phyloP scores from a whole-genome alignment of 441 rosid species.

The Flueggea neowawraea region DNA sequence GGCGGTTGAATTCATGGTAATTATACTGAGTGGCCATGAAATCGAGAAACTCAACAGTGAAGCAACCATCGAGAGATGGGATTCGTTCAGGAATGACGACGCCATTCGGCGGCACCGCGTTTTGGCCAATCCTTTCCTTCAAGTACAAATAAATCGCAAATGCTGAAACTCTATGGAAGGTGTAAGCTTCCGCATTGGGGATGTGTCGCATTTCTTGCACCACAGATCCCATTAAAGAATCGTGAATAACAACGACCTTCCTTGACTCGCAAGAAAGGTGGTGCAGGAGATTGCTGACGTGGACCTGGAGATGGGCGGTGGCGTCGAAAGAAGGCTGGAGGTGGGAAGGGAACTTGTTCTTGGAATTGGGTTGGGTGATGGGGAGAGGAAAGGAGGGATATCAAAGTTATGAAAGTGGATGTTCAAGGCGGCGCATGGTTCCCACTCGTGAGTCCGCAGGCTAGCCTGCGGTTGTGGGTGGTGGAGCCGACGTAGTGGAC shows the following conservation, averaged over 20 bases:
- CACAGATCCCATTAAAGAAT: constrained; percentile 48
- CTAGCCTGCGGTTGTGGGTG: constrained; percentile 46
- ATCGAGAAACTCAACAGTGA: constrained; percentile 30
- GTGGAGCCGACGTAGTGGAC: constrained; percentile 41
- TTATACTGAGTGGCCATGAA: constrained; percentile 22
- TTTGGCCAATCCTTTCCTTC: background rate
- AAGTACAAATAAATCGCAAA: constrained; percentile 20
- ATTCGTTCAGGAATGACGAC: too few relatives aligned
- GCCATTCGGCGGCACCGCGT: too few relatives aligned
- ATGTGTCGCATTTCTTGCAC: constrained; percentile 32
- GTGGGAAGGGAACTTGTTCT: constrained; percentile 49
- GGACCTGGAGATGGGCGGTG: constrained; percentile 26
- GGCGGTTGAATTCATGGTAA: constrained; percentile 12
- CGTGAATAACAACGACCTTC: constrained; percentile 38
- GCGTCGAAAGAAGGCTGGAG: constrained; percentile 40
- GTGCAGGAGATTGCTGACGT: constrained; percentile 28
- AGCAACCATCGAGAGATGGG: constrained; percentile 34
- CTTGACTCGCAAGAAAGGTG: constrained; percentile 30
- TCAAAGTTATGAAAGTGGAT: constrained; percentile 43
- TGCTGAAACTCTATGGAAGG: constrained; percentile 46
- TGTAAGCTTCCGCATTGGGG: constrained; percentile 36
- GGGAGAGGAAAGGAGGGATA: constrained; percentile 32
- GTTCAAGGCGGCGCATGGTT: constrained; percentile 10
- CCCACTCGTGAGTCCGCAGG: constrained; percentile 32
- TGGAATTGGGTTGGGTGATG: constrained; percentile 31